These are phyloP conservation scores for Pseudevernia furfuracea DNA, from an alignment of 495 filamentous ascomycete genomes.

Conservation along the genomic window DNA sequence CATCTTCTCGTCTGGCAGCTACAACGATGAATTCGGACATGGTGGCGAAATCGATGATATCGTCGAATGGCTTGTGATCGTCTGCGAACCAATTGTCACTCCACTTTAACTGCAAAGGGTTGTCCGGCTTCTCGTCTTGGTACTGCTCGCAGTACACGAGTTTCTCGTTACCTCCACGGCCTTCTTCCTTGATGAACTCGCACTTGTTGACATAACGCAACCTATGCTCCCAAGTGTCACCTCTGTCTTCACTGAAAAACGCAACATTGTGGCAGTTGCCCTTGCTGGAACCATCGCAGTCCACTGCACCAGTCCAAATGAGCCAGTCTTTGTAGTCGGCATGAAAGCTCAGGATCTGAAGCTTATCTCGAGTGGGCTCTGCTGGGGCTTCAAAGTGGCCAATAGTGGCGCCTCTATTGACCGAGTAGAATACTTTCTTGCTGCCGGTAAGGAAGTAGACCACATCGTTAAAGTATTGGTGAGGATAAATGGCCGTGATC, in stretches of 20 bases:
- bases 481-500: slow-evolving; percentile 61
- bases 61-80: slow-evolving; percentile 46
- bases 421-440: slow-evolving; percentile 66
- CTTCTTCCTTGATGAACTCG: slow-evolving; percentile 68
- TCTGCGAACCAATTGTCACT: slow-evolving; percentile 69
- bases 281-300: slow-evolving; percentile 39
- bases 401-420: slow-evolving; percentile 62
- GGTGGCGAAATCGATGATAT: slow-evolving; percentile 78
- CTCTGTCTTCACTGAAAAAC: slow-evolving; percentile 64
- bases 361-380: slow-evolving; percentile 36
- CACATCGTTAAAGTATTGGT: slow-evolving; percentile 68
- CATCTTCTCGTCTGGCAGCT: slow-evolving; percentile 56
- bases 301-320: slow-evolving; percentile 73
- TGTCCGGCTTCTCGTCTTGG: slow-evolving; percentile 49
- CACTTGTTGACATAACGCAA: slow-evolving; percentile 65
- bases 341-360: slow-evolving; percentile 66
- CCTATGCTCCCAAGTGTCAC: slow-evolving; percentile 64
- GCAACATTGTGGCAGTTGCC: slow-evolving; percentile 60
- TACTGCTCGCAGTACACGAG: slow-evolving; percentile 78
- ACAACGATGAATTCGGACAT: slow-evolving; percentile 95
- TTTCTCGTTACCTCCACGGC: slow-evolving; percentile 48
- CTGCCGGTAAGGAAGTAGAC: slow-evolving; percentile 74
- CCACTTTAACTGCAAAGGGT: slow-evolving; percentile 59
- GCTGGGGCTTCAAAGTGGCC: slow-evolving; percentile 56
- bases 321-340: slow-evolving; percentile 73